These are phyloP conservation scores for Bruguiera sexangula DNA, from an alignment of 345 rosid genomes.

Conservation along the genomic window DNA sequence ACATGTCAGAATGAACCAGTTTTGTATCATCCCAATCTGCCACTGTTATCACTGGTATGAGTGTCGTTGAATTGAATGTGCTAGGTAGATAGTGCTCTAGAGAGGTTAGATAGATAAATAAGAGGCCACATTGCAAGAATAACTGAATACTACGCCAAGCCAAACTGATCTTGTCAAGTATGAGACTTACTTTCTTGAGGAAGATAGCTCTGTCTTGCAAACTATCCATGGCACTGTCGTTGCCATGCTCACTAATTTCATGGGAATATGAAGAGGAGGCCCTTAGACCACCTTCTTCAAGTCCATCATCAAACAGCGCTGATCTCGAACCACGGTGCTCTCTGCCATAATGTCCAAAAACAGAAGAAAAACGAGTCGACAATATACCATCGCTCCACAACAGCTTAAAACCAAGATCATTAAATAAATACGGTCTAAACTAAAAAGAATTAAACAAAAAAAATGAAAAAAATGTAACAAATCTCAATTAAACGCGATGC, in stretches of 20 bases:
- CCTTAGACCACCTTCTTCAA: constrained; percentile 80
- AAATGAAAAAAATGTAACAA: too few species aligned
- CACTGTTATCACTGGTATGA: too few species aligned
- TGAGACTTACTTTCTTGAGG: constrained; percentile 58
- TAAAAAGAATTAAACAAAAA: too few species aligned
- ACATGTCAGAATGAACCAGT: too few species aligned
- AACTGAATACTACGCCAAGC: background rate
- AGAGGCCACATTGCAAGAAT: background rate
- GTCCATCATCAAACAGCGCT: constrained; percentile 66
- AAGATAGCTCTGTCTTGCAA: constrained; percentile 69
- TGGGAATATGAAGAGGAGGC: constrained; percentile 53
- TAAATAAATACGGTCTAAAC: too few species aligned
- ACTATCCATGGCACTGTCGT: constrained; percentile 59
- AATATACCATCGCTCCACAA: too few species aligned
- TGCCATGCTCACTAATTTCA: constrained; percentile 56
- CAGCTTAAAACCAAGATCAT: too few species aligned
- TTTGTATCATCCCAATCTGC: too few species aligned
- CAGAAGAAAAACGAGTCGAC: background rate
- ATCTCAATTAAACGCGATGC: too few species aligned
- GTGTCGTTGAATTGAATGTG: too few species aligned
- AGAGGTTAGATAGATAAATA: too few species aligned
- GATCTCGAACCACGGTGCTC: constrained; percentile 61
- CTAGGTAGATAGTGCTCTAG: too few species aligned
- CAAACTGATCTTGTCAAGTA: background rate
- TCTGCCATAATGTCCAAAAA: constrained; percentile 31